These are phyloP conservation scores for Flaveria brownii DNA, from an alignment of 129 eudicot genomes.

Conservation along the genomic window DNA sequence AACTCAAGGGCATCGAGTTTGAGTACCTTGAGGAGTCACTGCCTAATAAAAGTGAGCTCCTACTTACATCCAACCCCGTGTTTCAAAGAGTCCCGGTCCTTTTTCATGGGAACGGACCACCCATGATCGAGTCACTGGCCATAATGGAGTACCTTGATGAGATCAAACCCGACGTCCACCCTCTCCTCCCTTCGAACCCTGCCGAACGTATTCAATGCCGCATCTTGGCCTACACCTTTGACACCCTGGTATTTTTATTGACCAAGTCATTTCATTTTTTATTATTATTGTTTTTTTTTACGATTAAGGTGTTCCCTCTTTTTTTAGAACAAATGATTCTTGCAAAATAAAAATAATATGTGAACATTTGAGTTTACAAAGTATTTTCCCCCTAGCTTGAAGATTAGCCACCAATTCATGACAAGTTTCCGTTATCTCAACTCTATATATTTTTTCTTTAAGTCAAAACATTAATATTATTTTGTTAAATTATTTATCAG, in stretches of 20 bases:
- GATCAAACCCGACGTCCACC: neutral
- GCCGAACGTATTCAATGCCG: neutral
- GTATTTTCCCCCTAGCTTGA: too few species aligned
- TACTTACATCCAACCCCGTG: neutral
- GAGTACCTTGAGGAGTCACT: neutral
- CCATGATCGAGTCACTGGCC: neutral
- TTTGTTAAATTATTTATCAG: neutral
- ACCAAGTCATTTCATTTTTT: neutral
- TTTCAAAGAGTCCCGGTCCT: neutral
- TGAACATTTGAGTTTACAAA: too few species aligned
- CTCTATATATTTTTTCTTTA: too few species aligned
- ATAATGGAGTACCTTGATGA: constrained; percentile 18
- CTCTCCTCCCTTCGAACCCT: constrained; percentile 9
- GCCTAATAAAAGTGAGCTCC: neutral
- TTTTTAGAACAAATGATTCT: neutral
- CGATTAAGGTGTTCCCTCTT: too few species aligned
- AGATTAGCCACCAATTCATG: too few species aligned
- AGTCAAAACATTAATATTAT: too few species aligned
- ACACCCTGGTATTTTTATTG: neutral
- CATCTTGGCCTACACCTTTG: neutral
- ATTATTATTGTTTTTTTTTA: neutral
- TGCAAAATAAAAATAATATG: too few species aligned
- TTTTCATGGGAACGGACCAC: neutral
- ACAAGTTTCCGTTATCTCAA: too few species aligned
- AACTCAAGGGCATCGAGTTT: constrained; percentile 2